A percentile compares a stretch with the other conserved stretches of the same genome.
Evolutionary conservation across 192 early-diverging fungal genomes (phyloP).

Genomic region (Coemansia pectinata): DNA sequence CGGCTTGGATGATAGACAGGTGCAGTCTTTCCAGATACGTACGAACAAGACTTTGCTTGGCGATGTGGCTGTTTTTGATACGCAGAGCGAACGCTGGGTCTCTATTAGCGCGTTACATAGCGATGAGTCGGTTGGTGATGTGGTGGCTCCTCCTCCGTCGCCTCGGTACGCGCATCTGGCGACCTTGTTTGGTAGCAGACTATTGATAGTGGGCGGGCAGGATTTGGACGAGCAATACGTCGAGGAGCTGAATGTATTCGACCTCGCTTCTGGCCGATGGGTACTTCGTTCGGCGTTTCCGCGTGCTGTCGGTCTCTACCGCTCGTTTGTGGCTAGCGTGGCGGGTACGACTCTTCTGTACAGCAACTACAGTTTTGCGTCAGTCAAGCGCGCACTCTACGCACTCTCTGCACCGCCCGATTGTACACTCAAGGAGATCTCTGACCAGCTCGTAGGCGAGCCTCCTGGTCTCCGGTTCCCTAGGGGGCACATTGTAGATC

Average conservation of each 20-base stretch:
- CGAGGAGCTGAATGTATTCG: conserved; percentile 76
- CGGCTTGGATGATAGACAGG: conserved; percentile 32
- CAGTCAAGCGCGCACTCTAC: conserved; percentile 75
- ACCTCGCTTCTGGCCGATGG: conserved; percentile 72
- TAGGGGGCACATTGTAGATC: conserved; percentile 68
- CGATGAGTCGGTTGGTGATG: neutral
- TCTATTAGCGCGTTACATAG: conserved; percentile 21
- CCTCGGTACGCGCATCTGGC: conserved; percentile 78
- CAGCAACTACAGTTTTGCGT: conserved; percentile 75
- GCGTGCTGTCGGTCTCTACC: conserved; percentile 76
- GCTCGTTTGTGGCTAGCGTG: conserved; percentile 69
- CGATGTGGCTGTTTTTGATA: conserved; percentile 68
- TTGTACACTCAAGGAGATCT: conserved; percentile 68
- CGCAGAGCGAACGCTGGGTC: conserved; percentile 58
- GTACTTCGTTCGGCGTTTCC: conserved; percentile 64
- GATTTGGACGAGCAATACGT: conserved; percentile 76
- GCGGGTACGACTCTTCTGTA: conserved; percentile 67
- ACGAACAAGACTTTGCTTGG: conserved; percentile 66
- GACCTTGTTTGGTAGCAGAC: conserved; percentile 62
- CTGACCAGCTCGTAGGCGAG: conserved; percentile 64
- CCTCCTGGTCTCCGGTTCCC: conserved; percentile 81
- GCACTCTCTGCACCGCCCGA: conserved; percentile 62
- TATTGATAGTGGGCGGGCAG: conserved; percentile 76
- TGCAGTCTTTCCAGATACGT: conserved; percentile 53
- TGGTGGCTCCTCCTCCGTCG: conserved; percentile 54